Base-by-base conservation (phyloP, 164 flowering plant species). In the Kingdonia uniflora region DNA sequence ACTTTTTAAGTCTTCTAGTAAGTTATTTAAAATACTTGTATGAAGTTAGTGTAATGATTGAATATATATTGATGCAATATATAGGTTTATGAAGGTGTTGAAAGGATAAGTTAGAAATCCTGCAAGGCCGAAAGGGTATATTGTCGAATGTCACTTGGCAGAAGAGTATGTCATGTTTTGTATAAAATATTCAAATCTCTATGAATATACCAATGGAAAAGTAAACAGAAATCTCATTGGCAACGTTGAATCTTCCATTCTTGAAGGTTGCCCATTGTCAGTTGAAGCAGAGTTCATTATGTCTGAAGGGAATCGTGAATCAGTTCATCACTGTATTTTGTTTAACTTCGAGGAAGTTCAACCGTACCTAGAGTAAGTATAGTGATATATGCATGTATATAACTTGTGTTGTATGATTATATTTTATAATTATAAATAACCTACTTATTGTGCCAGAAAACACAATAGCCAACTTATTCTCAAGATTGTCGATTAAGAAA, bases 91-190 rank as follows among this genome's bases (percentile, higher is more conserved):
- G 35, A 33, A 39, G 40, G 17, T 11, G 19, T 13, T 51, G 10
- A 51, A 51, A 16, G 40, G 41, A 12, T 33, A 51, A 14, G 22
- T 51, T 33, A 29, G 40, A 22, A 51, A 51, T 33, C n/a, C 5
- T 29, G 41, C 42, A 15, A 11, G 20, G 6, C 41, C 41, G 1
- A 11, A 51, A 51, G 40, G 22, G 13, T 52, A 42, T 14, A 37
- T 52, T 5, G 25, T 14, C 3, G n/a, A 51, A 51, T 51, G 41
- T 25, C 26, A 51, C 19, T 29, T 33, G 35, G 35, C 35, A 3
- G 19, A 22, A 1, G 52, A 49, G 19, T 24, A 1, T 25, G n/a
- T 25, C 19, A 49, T 1, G 47, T 43, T 43, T 16, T 43, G 47
- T 16, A 19, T 11, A n/a, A 2, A 14, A 14, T 43, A 14, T 20